Percentiles rank a stretch among this genome's conserved stretches.
phyloP scores from a whole-genome alignment of 805 yeast species.

The Candida yuanshanica region DNA sequence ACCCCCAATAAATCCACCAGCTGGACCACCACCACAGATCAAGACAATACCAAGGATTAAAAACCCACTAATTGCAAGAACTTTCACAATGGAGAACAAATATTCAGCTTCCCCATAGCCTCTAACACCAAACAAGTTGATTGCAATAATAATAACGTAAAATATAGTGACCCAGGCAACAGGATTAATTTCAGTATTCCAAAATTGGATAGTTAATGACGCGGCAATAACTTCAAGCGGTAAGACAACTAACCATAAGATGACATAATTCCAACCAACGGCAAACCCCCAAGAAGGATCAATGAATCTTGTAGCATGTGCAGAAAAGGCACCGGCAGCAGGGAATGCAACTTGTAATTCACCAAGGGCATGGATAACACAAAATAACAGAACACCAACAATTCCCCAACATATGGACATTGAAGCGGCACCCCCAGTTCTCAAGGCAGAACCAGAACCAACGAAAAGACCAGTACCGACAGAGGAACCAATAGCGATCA shows the following conservation, averaged over 20 bases:
- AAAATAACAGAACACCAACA: conserved; percentile 50
- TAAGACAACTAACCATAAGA: conserved; percentile 46
- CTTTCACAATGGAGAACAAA: conserved; percentile 42
- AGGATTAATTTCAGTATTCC: conserved; percentile 41
- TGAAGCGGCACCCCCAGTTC: conserved; percentile 61
- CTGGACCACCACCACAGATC: conserved; percentile 45
- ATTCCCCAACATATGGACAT: conserved; percentile 50
- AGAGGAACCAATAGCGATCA: conserved; percentile 65
- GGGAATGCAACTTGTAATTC: conserved; percentile 59
- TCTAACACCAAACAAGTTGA: conserved; percentile 49
- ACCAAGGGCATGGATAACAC: conserved; percentile 57
- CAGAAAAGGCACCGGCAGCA: conserved; percentile 57
- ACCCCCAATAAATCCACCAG: conserved; percentile 38
- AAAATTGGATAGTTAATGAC: conserved; percentile 45
- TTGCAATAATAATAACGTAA: conserved; percentile 39
- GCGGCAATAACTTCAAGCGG: conserved; percentile 52
- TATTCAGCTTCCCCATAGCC: conserved; percentile 54
- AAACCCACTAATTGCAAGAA: conserved; percentile 45
- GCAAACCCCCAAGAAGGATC: conserved; percentile 62
- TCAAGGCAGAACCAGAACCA: conserved; percentile 56
- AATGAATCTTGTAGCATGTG: conserved; percentile 55
- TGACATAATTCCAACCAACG: conserved; percentile 50
- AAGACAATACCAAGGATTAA: conserved; percentile 47
- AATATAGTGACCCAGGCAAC: conserved; percentile 48
- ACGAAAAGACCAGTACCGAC: conserved; percentile 67